Evolutionary conservation across 2,329 filamentous ascomycete species (phyloP).

Genomic region (Cryphonectria nitschkei): DNA sequence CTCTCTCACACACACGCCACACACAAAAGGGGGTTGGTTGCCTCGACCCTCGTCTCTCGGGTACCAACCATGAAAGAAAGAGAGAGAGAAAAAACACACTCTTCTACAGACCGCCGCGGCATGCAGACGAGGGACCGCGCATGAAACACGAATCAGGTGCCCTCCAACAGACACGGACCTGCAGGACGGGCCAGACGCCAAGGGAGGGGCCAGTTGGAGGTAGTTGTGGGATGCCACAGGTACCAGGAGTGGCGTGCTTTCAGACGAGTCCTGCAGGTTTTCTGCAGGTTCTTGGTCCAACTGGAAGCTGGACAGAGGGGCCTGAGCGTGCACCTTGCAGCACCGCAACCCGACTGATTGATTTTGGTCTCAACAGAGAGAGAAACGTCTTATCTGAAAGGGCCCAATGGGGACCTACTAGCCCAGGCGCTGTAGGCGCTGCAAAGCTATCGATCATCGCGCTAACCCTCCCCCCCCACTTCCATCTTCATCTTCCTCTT

Average conservation of each 20-base stretch:
- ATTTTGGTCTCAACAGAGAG: too few relatives aligned
- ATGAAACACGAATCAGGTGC: slow-evolving; percentile 1
- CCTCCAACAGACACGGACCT: not conserved
- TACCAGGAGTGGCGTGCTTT: not conserved
- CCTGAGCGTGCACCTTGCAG: too few relatives aligned
- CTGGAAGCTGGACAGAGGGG: too few relatives aligned
- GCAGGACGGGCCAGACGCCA: not conserved
- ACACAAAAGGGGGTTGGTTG: too few relatives aligned
- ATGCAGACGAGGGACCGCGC: not conserved
- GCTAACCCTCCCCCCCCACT: too few relatives aligned
- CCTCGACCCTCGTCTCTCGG: not conserved
- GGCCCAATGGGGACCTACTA: not conserved
- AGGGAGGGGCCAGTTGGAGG: not conserved
- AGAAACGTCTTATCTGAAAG: not conserved
- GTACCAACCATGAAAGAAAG: not conserved
- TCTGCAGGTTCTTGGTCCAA: not conserved
- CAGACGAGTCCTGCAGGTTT: not conserved
- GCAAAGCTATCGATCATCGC: not conserved
- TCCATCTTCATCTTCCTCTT: not conserved
- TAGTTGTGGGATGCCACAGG: not conserved
- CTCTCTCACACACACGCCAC: too few relatives aligned
- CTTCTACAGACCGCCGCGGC: not conserved
- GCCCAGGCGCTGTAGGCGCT: not conserved
- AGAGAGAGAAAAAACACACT: not conserved
- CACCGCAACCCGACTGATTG: too few relatives aligned